phyloP scores from a whole-genome alignment of 1,284 basidiomycete genomes.

The Stygiomarasmius scandens region DNA sequence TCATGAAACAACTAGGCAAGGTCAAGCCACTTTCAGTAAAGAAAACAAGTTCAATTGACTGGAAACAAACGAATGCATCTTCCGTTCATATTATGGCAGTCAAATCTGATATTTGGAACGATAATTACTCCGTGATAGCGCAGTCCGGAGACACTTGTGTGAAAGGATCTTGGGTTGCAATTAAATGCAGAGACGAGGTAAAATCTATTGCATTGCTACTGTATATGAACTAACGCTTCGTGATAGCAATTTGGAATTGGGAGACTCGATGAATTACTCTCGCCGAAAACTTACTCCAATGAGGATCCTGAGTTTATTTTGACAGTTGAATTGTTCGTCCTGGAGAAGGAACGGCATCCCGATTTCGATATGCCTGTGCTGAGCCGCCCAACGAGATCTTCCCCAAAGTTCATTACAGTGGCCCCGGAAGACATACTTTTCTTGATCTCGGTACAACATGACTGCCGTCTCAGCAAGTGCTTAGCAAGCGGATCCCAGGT shows the following conservation, averaged over 20 bases:
- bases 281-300: neutral
- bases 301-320: neutral
- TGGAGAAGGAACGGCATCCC: neutral
- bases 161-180: neutral
- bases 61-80: neutral
- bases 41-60: neutral
- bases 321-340: neutral
- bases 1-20: neutral
- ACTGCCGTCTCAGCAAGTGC: slow-evolving; percentile 20
- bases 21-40: neutral
- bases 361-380: slow-evolving; percentile 2
- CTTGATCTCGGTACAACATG: slow-evolving; percentile 29
- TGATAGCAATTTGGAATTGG: slow-evolving; percentile 1
- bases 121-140: neutral
- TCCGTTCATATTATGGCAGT: neutral
- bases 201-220: neutral
- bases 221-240: neutral
- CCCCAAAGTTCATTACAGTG: neutral
- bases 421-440: slow-evolving; percentile 20
- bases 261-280: slow-evolving; percentile 1
- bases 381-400: neutral
- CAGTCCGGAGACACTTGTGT: slow-evolving; percentile 1
- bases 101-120: neutral
- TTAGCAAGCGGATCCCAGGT: neutral
- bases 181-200: neutral